Evolutionary conservation across 2,329 filamentous ascomycete species (phyloP), one percentile per base, ranked within the genome.

Genomic region (Lecanicillium sp.): DNA sequence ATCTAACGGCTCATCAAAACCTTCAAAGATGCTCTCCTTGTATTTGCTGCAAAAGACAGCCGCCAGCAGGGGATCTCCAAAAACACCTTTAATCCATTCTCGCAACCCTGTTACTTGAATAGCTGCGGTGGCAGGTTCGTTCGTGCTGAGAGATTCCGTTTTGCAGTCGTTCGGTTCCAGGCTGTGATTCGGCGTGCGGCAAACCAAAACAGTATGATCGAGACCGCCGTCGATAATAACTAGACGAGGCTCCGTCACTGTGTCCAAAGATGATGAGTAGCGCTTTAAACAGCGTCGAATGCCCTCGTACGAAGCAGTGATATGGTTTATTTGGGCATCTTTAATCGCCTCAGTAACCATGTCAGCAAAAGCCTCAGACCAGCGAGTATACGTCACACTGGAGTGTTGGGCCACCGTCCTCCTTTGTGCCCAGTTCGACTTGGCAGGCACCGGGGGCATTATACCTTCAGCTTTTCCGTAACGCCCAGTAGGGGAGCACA

Each of bases 251-350:
- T 58, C 56, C 4, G 56, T 69, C 3, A 82, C 69, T 4, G 61
- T 61, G 40, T 79, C 72, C 4, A 83, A 57, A 3, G 69, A 41
- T 39, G 69, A 61, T 10, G 62, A 55, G 18, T 77, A 62, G 10
- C 71, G 63, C 28, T 60, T 52, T 40, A 74, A 71, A n/a, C 76
- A 70, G 11, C 57, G 55, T 35, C 78, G 63, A 3, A 82, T 68
- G 4, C 63, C 56, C 17, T 68, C 62, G 46, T 81, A 82, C 4
- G 69, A 68, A n/a, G 81, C 58, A 17, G 69, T 66, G 4, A 82
- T 64, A 1, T 68, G 65, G 59, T 74, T 66, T 45, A 80, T 77
- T 51, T 82, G 77, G 1, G 68, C 74, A 45, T 81, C 79, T 9
- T 74, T 62, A 14, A 81, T 53, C 3, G 75, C 59, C 1, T 64